Evolutionary conservation across 306 rosid species (phyloP).

Genomic region (Prinsepia uniflora): DNA sequence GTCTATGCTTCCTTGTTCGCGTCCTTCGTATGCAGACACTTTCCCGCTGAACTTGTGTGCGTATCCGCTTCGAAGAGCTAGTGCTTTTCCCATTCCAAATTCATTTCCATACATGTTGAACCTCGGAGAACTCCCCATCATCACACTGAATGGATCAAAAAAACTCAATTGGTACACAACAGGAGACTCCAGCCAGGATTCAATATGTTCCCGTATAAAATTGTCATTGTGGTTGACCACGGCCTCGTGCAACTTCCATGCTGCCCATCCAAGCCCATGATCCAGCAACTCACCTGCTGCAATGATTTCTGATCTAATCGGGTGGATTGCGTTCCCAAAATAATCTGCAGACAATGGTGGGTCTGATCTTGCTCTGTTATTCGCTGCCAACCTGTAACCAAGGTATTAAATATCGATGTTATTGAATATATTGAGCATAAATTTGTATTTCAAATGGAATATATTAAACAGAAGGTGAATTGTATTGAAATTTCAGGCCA

Average conservation of each 20-base stretch:
- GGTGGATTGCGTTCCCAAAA: constrained; percentile 36
- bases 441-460: too few species aligned
- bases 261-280: constrained; percentile 49
- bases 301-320: neutral
- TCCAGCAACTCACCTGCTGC: neutral
- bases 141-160: constrained; percentile 26
- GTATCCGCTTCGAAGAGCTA: constrained; percentile 48
- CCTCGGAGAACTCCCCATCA: constrained; percentile 55
- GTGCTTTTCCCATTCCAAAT: constrained; percentile 73
- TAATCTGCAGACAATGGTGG: constrained; percentile 38
- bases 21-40: constrained; percentile 42
- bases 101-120: constrained; percentile 55
- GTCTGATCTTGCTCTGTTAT: constrained; percentile 41
- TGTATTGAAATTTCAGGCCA: too few species aligned
- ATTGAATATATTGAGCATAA: too few species aligned
- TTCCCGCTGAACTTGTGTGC: constrained; percentile 44
- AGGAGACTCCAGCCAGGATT: constrained; percentile 41
- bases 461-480: too few species aligned
- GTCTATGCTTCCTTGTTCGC: constrained; percentile 55
- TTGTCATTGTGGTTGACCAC: constrained; percentile 26
- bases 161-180: neutral
- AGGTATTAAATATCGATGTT: too few species aligned
- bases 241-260: constrained; percentile 44
- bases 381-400: constrained; percentile 26
- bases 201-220: neutral